A percentile compares a stretch with the other conserved stretches of the same genome.
Conservation (phyloP, 257 asterid species). For the Datura wrightii region DNA sequence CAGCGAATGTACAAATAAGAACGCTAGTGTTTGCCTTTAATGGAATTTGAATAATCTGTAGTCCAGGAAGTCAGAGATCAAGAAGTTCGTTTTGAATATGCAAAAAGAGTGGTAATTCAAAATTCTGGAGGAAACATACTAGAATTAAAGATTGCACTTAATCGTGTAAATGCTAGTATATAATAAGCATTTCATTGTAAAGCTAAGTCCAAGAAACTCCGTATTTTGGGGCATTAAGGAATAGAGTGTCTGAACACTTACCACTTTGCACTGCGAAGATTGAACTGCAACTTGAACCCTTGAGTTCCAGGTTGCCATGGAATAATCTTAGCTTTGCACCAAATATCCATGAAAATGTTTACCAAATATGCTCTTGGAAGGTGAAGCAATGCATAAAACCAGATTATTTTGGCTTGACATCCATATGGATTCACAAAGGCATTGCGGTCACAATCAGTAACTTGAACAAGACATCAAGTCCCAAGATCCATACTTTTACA, state of each 20-base stretch:
- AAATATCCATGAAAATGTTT: not conserved
- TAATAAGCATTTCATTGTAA: not conserved
- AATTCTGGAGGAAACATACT: not conserved
- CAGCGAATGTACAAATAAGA: not conserved
- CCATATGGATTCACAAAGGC: not conserved
- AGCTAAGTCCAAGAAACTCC: not conserved
- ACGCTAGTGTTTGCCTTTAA: not conserved
- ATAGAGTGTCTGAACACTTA: not conserved
- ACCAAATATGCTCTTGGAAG: not conserved
- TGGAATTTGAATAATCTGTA: not conserved
- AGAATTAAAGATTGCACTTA: not conserved
- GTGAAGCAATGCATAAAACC: constrained; percentile 23
- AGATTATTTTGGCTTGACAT: not conserved
- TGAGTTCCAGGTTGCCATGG: constrained; percentile 19
- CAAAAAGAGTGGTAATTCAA: not conserved
- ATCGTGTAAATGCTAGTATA: not conserved
- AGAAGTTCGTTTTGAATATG: not conserved
- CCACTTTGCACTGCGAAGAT: not conserved
- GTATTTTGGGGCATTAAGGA: not conserved
- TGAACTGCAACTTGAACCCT: constrained; percentile 11
- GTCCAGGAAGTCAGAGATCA: not conserved
- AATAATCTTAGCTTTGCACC: constrained; percentile 18
- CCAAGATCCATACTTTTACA: constrained; percentile 37
- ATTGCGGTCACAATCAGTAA: not conserved
- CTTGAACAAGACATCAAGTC: constrained; percentile 39